Evolutionary conservation across 2,329 filamentous ascomycete genomes (phyloP), one percentile per base, ranked within the genome.

Genomic region (Penicillium vulpinum): DNA sequence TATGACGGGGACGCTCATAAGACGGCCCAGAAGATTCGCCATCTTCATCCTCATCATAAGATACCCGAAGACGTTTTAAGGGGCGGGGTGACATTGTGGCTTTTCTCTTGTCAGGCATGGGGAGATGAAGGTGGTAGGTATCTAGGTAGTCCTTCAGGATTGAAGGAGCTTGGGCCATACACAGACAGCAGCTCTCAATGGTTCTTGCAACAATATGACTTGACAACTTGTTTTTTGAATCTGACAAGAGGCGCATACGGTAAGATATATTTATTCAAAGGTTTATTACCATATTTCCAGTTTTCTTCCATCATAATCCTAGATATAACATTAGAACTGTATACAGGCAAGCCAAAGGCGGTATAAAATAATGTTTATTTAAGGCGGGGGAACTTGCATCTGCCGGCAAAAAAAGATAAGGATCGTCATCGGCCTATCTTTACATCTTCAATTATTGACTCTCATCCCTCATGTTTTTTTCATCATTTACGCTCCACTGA

Each of bases 1-100:
- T 83, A 57, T 86, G 72, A 40, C 75, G 75, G 24, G 79, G 77
- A 51, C 75, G 74, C 57, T 77, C 72, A 33, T 70, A 60, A 15
- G 65, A 47, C 5, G 63, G 64, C 24, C 56, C 43, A 13, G 60
- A 48, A 48, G 47, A 48, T 11, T 62, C 67, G 24, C 68, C 74
- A 29, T 67, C 61, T 2, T 63, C 69, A 18, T 70, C 64, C 9
- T 73, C 67, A 2, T 66, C 61, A 28, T 70, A 68, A 11, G 64
- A 67, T 16, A 69, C 31, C 26, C 74, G 72, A 28, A 65, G 49
- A 15, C 73, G 68, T 57, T 77, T 77, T 3, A 62, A 44, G 28
- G 67, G 61, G 2, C 67, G 63, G 11, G 54, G 55, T 10, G 60
- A 61, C 41, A 59, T 58, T 21, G 67, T 53, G 26, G 62, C 54